Base-by-base conservation (phyloP, 352 stramenopile genomes). In the Albugo candida region DNA sequence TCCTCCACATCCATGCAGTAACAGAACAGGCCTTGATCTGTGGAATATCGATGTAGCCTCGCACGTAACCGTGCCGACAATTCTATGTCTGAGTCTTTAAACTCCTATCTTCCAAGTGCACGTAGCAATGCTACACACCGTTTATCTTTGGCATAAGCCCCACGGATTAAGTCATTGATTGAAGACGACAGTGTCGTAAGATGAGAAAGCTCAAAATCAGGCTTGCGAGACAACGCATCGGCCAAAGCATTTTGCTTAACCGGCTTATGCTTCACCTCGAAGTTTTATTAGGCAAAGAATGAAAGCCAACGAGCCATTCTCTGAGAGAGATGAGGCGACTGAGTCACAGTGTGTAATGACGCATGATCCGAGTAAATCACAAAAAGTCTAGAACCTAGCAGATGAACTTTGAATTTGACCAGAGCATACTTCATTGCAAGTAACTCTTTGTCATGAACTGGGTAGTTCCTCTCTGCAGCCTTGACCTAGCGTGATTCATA, bases 361-460 rank as follows among this genome's bases (percentile, higher is more conserved):
- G 46, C 46, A 45, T 54, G 24, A 19, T 58, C 49, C 1, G 48
- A 51, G 19, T 57, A 56, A 1, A 58, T 18, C 48, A 52, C 48
- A 35, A 55, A 56, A 11, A 5, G 34, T n/a, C 55, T 11, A 4
- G 10, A 19, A 13, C 52, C 52, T 6, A 54, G 45, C 0, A 58
- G 41, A 40, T 57, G 51, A 13, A 58, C 48, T 17, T 31, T 18
- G 24, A 58, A 58, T 36, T 58, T 58, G 2, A 52, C 24, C 17
- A 58, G 48, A 1, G 52, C 46, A 51, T 58, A 58, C 20, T 58
- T 57, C 48, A 58, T 57, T 12, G 52, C 46, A 27, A 55, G 36
- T 11, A 56, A 18, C 24, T 58, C 52, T 24, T 50, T 42, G 35
- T 58, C 49, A 53, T 54, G 49, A 43, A 54, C 46, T 5, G 49